phyloP scores from a whole-genome alignment of 768 basidiomycete genomes.

The Termitomyces sp. region DNA sequence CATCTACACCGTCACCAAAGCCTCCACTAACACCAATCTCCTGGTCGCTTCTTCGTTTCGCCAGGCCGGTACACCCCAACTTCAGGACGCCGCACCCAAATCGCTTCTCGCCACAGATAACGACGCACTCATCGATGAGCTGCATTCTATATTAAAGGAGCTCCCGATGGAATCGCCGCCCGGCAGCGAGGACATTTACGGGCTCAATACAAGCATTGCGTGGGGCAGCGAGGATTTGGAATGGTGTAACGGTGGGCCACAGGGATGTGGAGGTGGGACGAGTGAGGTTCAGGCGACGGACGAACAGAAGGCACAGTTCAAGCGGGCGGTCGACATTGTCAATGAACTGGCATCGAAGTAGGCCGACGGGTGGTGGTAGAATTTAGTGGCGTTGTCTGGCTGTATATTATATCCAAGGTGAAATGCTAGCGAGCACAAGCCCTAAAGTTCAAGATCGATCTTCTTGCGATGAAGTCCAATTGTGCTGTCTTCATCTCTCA shows the following conservation, averaged over 20 bases:
- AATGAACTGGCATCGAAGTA: slow-evolving; percentile 36
- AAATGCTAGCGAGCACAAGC: too few relatives aligned
- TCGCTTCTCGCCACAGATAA: slow-evolving; percentile 26
- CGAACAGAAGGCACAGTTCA: slow-evolving; percentile 64
- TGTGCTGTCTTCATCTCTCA: too few relatives aligned
- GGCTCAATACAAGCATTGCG: slow-evolving; percentile 58
- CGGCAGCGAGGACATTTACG: slow-evolving; percentile 71
- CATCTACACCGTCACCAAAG: slow-evolving; percentile 45
- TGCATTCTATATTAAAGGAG: slow-evolving; percentile 52
- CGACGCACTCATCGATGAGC: slow-evolving; percentile 44
- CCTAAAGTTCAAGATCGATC: too few relatives aligned
- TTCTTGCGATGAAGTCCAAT: too few relatives aligned
- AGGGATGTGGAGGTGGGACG: slow-evolving; percentile 49
- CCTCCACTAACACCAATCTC: slow-evolving; percentile 29
- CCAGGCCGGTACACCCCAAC: slow-evolving; percentile 36
- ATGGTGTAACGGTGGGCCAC: slow-evolving; percentile 60
- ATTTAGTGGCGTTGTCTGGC: not conserved
- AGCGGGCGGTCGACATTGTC: slow-evolving; percentile 65
- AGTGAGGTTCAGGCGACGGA: slow-evolving; percentile 46
- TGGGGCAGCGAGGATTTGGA: slow-evolving; percentile 50
- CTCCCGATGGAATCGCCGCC: slow-evolving; percentile 52
- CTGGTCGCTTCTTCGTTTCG: slow-evolving; percentile 43
- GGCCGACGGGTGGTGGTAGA: not conserved
- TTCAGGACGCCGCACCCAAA: slow-evolving; percentile 38
- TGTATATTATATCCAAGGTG: not conserved